Evolutionary conservation across 139 green algal genomes (phyloP), one percentile per base, ranked within the genome.

Genomic region (Astrephomene gubernaculifera): DNA sequence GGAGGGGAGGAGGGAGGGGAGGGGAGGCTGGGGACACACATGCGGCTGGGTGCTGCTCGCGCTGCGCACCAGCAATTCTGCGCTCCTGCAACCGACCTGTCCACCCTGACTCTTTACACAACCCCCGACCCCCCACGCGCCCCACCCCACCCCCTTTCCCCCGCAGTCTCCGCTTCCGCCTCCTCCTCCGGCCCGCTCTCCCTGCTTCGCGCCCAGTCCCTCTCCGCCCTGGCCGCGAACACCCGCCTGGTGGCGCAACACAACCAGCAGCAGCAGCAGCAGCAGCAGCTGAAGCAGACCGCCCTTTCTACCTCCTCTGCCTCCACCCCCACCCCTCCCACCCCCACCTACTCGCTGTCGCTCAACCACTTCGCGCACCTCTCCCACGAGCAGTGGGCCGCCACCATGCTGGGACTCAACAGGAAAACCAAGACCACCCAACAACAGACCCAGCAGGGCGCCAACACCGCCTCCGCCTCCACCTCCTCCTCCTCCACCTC

Each of bases 351-450:
- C 79, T n/a, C 1, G 19, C 79, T 86, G 1, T 69, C 65, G 21
- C 79, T 78, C 79, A 86, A 86, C 45, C 79, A 54, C 49, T 78
- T 86, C 35, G 67, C 49, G 0, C 27, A 78, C 79, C 19, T 86
- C 35, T 61, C 45, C 24, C 65, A 86, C 45, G 33, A 79, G 21
- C 54, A 86, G 49, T 86, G 52, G 54, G 44, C 65, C n/a, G 79
- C 79, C 44, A 60, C 65, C 35, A 78, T 60, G 33, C 65, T 78
- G 25, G 79, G 76, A 27, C 57, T 69, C 38, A 35, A 35, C n/a
- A n/a, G n/a, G n/a, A n/a, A n/a, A n/a, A n/a, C n/a, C n/a, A n/a
- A n/a, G n/a, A n/a, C n/a, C n/a, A n/a, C n/a, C n/a, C n/a, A n/a
- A n/a, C n/a, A n/a, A n/a, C n/a, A n/a, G n/a, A 21, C 68, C 33